A percentile compares a stretch with the other conserved stretches of the same genome.
Evolutionary conservation across 2,329 filamentous ascomycete species (phyloP).

Genomic region (Celoporthe dispersa): DNA sequence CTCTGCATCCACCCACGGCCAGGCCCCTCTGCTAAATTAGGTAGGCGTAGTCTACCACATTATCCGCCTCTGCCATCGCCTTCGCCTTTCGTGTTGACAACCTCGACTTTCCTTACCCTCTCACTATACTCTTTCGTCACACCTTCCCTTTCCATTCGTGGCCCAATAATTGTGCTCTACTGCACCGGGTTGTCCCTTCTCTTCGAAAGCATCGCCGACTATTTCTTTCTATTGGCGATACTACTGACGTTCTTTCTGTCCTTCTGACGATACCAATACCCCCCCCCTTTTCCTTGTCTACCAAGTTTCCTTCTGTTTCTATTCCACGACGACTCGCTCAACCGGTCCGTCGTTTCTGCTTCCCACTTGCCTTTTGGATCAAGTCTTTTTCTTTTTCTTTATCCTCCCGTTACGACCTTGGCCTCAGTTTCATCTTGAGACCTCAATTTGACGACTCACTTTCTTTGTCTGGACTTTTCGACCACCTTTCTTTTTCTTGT

Average conservation of each 20-base stretch:
- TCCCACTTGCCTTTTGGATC: not conserved
- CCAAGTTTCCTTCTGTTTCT: not conserved
- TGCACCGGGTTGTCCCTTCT: conserved; percentile 8
- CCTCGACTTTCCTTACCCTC: conserved; percentile 8
- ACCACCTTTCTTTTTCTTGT: conserved; percentile 11
- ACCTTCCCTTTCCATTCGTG: conserved; percentile 27
- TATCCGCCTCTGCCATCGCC: conserved; percentile 21
- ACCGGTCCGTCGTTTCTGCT: not conserved
- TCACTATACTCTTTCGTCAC: conserved; percentile 2
- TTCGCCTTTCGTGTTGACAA: not conserved
- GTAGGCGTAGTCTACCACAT: conserved; percentile 14
- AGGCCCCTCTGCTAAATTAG: conserved; percentile 20
- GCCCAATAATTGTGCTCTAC: conserved; percentile 14
- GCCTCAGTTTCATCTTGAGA: not conserved
- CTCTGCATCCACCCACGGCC: not conserved
- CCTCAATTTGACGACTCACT: not conserved
- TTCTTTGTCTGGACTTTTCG: not conserved
- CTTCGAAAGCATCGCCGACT: conserved; percentile 8
- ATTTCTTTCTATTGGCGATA: conserved; percentile 10
- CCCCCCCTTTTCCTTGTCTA: not conserved
- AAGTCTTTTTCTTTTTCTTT: not conserved
- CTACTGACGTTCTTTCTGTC: conserved; percentile 17
- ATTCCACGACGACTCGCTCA: not conserved
- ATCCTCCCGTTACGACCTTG: not conserved
- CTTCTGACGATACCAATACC: conserved; percentile 14